Percentiles rank a stretch among this genome's conserved stretches.
Evolutionary conservation across 352 stramenopile genomes (phyloP).

Genomic region (Globisporangium nunn): DNA sequence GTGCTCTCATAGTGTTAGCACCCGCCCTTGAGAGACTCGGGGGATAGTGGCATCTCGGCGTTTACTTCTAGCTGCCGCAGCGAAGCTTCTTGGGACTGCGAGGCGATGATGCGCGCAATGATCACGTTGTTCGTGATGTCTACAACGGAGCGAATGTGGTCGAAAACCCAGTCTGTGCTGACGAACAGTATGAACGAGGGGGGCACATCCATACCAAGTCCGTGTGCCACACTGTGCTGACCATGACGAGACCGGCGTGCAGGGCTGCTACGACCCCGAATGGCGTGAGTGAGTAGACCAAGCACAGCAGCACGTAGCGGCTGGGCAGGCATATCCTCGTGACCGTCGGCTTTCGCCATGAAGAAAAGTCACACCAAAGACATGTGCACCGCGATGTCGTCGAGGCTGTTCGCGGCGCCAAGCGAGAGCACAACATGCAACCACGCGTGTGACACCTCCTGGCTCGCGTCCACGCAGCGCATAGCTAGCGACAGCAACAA

Average conservation of each 20-base stretch:
- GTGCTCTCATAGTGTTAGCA: neutral
- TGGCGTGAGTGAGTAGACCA: slow-evolving; percentile 59
- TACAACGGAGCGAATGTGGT: slow-evolving; percentile 58
- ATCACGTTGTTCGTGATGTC: slow-evolving; percentile 84
- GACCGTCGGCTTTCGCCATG: slow-evolving; percentile 54
- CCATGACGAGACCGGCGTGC: slow-evolving; percentile 64
- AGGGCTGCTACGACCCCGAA: slow-evolving; percentile 63
- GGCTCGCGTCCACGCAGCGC: slow-evolving; percentile 59
- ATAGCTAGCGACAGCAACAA: slow-evolving; percentile 69
- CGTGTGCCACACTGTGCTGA: slow-evolving; percentile 72
- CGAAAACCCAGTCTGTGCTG: slow-evolving; percentile 64
- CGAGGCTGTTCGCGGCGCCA: slow-evolving; percentile 60
- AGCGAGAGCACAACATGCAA: slow-evolving; percentile 59
- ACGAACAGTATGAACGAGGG: slow-evolving; percentile 60
- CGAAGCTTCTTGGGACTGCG: slow-evolving; percentile 44
- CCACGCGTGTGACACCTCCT: slow-evolving; percentile 50
- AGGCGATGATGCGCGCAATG: slow-evolving; percentile 64
- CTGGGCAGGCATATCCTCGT: slow-evolving; percentile 40
- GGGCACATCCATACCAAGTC: slow-evolving; percentile 53
- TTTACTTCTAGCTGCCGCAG: neutral
- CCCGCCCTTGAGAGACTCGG: neutral
- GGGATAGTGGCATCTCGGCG: neutral
- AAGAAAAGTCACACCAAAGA: slow-evolving; percentile 58
- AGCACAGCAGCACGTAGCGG: slow-evolving; percentile 46
- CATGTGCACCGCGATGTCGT: slow-evolving; percentile 69